Conservation (phyloP, 768 basidiomycete genomes). For the Tylopilus rubrobrunneus region DNA sequence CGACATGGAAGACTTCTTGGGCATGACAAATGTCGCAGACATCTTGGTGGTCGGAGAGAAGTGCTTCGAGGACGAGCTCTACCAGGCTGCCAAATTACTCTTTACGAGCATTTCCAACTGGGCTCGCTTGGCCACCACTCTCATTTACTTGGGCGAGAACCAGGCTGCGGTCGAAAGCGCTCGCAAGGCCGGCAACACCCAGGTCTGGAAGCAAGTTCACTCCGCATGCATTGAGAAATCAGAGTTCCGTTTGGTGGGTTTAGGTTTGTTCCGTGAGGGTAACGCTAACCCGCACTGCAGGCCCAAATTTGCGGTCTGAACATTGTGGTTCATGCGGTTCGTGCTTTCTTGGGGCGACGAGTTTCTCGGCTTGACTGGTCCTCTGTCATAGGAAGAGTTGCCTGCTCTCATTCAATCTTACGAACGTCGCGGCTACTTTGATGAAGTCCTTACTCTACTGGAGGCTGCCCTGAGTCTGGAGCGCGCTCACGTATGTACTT, state of each 20-base stretch:
- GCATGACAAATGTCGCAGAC: slow-evolving; percentile 98
- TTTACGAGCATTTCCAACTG: slow-evolving; percentile 98
- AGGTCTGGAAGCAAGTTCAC: slow-evolving; percentile 99
- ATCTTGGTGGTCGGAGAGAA: slow-evolving; percentile 97
- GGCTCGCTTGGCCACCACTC: slow-evolving; percentile 95
- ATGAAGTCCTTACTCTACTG: slow-evolving; percentile 85
- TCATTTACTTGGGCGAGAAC: slow-evolving; percentile 97
- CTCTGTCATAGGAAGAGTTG: slow-evolving; percentile 63
- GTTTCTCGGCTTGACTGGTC: slow-evolving; percentile 7
- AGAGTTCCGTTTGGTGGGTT: slow-evolving; percentile 83
- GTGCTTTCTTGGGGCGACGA: slow-evolving; percentile 14
- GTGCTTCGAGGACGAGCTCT: slow-evolving; percentile 97
- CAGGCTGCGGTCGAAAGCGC: slow-evolving; percentile 98
- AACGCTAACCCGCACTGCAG: slow-evolving; percentile 30
- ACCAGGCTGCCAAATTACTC: slow-evolving; percentile 93
- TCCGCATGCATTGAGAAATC: slow-evolving; percentile 96
- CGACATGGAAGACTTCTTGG: slow-evolving; percentile 99
- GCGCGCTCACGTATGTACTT: slow-evolving; percentile 72
- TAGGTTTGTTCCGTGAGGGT: background rate
- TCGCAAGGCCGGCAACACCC: slow-evolving; percentile 98
- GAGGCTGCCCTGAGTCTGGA: slow-evolving; percentile 97
- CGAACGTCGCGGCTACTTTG: slow-evolving; percentile 89
- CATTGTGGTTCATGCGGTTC: slow-evolving; percentile 84
- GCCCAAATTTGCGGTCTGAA: slow-evolving; percentile 99
- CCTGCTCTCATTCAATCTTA: slow-evolving; percentile 73